phyloP scores from a whole-genome alignment of 805 yeast species.

The Metschnikowia arizonensis region DNA sequence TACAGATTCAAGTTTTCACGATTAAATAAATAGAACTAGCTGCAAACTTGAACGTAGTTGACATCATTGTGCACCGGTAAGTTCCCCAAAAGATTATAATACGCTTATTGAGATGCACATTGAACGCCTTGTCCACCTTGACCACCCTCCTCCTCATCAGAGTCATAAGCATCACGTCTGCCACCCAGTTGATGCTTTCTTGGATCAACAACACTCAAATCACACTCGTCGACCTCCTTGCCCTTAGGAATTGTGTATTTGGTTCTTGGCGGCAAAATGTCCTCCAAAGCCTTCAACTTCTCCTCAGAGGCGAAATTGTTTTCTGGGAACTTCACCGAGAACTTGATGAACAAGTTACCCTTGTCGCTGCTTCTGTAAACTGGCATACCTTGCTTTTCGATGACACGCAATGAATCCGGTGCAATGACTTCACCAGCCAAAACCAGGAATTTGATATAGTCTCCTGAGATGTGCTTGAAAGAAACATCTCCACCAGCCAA shows the following conservation, averaged over 20 bases:
- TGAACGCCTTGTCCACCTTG: conserved; percentile 25
- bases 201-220: conserved; percentile 64
- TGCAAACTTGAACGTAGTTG: conserved; percentile 1
- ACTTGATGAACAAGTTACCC: conserved; percentile 85
- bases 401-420: conserved; percentile 76
- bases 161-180: conserved; percentile 42
- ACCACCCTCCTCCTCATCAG: conserved; percentile 42
- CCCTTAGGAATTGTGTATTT: conserved; percentile 58
- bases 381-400: conserved; percentile 98
- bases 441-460: conserved; percentile 75
- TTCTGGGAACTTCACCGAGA: conserved; percentile 84
- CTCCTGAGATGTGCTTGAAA: conserved; percentile 87
- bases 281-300: conserved; percentile 66
- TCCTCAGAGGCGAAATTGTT: conserved; percentile 71
- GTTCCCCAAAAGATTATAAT: conserved; percentile 1
- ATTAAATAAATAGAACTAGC: conserved; percentile 6
- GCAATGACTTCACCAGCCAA: conserved; percentile 90
- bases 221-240: conserved; percentile 78
- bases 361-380: conserved; percentile 78
- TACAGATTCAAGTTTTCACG: background rate
- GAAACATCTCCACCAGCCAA: conserved; percentile 93
- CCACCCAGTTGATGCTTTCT: conserved; percentile 47
- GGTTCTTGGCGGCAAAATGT: conserved; percentile 74
- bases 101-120: conserved; percentile 23
- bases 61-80: background rate